phyloP scores from a whole-genome alignment of 208 protist species.

The Crithidia acanthocephali region DNA sequence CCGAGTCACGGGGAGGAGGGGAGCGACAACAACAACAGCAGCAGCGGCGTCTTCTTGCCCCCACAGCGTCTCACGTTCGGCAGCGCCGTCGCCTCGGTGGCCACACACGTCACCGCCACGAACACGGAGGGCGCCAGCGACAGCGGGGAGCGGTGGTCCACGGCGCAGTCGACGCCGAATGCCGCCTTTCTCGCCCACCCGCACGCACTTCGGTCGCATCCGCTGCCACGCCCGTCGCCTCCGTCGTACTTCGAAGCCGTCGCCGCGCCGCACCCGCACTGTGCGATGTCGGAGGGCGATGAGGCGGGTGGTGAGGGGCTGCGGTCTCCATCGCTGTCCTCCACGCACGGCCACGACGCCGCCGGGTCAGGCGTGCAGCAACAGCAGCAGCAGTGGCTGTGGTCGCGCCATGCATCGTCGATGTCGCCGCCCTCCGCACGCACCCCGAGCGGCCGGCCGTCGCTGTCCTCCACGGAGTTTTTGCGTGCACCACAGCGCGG shows the following conservation, averaged over 20 bases:
- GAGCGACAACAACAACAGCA: neutral
- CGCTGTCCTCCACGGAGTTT: conserved; percentile 21
- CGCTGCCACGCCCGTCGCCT: neutral
- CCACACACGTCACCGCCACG: neutral
- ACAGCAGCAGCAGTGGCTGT: conserved; percentile 6
- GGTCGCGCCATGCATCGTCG: neutral
- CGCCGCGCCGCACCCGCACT: neutral
- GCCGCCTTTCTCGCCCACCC: neutral
- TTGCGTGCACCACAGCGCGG: conserved; percentile 7
- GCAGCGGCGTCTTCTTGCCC: neutral
- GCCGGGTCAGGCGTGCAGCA: neutral
- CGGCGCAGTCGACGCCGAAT: conserved; percentile 4
- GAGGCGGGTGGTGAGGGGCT: neutral
- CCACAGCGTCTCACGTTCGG: conserved; percentile 35
- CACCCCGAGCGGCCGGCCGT: conserved; percentile 24
- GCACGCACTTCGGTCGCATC: neutral
- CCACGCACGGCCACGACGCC: neutral
- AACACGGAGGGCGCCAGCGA: neutral
- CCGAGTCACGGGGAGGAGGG: neutral
- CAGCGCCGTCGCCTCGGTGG: conserved; percentile 18
- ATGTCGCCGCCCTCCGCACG: conserved; percentile 6
- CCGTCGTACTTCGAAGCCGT: conserved; percentile 16
- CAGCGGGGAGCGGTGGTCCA: conserved; percentile 28
- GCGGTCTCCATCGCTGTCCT: conserved; percentile 9
- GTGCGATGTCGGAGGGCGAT: neutral